Evolutionary conservation across 768 basidiomycete genomes (phyloP), one percentile per base, ranked within the genome.

Genomic region (Hysterangium stoloniferum): DNA sequence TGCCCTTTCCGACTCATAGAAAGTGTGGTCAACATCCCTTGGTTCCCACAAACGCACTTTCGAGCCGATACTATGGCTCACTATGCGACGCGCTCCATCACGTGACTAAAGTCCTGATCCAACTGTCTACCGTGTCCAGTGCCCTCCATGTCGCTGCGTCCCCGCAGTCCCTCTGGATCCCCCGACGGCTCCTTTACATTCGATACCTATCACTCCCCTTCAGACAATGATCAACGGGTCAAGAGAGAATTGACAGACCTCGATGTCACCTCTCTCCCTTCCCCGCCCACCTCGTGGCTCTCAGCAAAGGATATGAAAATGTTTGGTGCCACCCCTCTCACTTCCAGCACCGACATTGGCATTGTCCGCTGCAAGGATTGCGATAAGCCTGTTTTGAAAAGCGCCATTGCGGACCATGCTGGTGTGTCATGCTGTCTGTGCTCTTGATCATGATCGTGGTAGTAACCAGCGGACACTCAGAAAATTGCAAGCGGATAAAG

Each of bases 241-340:
- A 48, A 36, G 7, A 48, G 29, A 7, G 47, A 48, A 12, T 66
- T 73, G 0, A 63, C 67, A 9, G 53, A 45, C 1, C 54, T 61
- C 1, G 71, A 76, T 36, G 57, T 69, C 4, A 60, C 71, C 3
- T 69, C 72, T 1, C 66, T 80, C 2, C 75, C 78, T 0, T 80
- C 84, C 0, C 88, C 90, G 0, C 90, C 91, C 0, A 85, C 88
- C 20, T 75, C 81, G 69, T 90, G 89, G 82, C 80, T 94, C 12
- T 78, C 84, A 24, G 88, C 86, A 6, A 76, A 76, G 41, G 88
- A 93, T 60, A 93, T 91, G 91, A 85, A 84, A 71, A 74, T 86
- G 54, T 95, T 86, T 64, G 90, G 90, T 28, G 73, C 82, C 2
- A 72, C 82, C 50, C 88, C 91, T 5, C 73, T 94, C 13, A 52